Evolutionary conservation across 495 filamentous ascomycete species (phyloP).

Genomic region (Xylaria longipes): DNA sequence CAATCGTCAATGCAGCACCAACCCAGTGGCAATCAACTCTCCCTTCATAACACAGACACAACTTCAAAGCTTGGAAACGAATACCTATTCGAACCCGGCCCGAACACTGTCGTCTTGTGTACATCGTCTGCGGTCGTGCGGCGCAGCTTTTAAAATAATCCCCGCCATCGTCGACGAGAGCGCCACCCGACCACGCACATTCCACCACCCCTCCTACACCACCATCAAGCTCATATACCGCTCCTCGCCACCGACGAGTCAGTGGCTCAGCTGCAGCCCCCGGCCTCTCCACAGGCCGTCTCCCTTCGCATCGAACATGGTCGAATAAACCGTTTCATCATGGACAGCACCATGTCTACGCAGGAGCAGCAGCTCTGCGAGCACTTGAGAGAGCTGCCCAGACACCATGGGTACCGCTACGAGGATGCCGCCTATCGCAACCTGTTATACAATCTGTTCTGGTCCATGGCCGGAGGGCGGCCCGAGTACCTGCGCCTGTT

Average conservation of each 20-base stretch:
- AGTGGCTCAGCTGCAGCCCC: conserved; percentile 1
- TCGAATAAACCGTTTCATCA: conserved; percentile 27
- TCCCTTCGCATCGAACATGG: conserved; percentile 21
- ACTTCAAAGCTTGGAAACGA: neutral
- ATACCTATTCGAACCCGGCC: neutral
- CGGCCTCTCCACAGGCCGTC: conserved; percentile 9
- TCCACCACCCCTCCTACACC: conserved; percentile 1
- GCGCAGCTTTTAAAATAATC: neutral
- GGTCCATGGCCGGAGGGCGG: conserved; percentile 77
- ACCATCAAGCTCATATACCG: conserved; percentile 1
- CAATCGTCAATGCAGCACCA: conserved; percentile 1
- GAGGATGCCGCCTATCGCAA: conserved; percentile 68
- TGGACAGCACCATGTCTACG: conserved; percentile 63
- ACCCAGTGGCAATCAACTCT: neutral
- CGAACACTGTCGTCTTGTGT: neutral
- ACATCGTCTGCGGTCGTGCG: neutral
- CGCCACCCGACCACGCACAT: neutral
- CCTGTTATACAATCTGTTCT: conserved; percentile 81
- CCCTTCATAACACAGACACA: neutral
- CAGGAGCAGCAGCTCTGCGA: conserved; percentile 82
- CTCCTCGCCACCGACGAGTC: conserved; percentile 4
- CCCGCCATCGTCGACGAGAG: neutral
- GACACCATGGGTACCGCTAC: conserved; percentile 73
- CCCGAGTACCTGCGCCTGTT: conserved; percentile 74
- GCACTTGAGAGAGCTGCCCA: conserved; percentile 74